A percentile compares a stretch with the other conserved stretches of the same genome.
Conservation (phyloP, 768 basidiomycete species). For the Plicaturopsis crispa region DNA sequence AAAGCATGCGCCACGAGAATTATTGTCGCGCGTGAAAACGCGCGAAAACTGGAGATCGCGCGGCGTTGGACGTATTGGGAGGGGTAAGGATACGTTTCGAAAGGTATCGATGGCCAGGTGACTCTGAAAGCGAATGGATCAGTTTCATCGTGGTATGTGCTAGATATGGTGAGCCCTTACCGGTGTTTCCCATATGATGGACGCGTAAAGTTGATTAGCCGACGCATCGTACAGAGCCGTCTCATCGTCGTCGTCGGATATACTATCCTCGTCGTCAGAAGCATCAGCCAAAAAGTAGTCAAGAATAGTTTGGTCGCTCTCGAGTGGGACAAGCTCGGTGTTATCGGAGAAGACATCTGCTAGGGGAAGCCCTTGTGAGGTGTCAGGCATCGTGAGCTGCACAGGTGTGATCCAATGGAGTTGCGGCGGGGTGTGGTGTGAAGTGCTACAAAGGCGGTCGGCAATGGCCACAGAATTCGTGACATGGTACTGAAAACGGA, state of each 20-base stretch:
- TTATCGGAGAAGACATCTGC: too few species aligned
- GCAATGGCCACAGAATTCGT: constrained; percentile 4
- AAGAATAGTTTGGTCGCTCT: too few species aligned
- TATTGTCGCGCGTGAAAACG: neutral
- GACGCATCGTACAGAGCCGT: neutral
- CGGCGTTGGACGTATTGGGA: neutral
- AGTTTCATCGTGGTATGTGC: neutral
- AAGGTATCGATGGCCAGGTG: too few species aligned
- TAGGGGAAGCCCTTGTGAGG: too few species aligned
- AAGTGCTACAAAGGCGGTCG: neutral
- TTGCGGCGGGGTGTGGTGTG: neutral
- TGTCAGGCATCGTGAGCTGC: neutral
- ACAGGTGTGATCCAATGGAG: constrained; percentile 4
- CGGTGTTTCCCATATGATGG: neutral
- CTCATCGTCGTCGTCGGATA: neutral
- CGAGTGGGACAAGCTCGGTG: too few species aligned
- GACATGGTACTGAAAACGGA: constrained; percentile 7
- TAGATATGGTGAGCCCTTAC: neutral
- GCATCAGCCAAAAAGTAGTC: constrained; percentile 4
- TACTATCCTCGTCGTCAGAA: constrained; percentile 1
- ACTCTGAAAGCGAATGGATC: neutral
- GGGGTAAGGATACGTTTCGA: too few species aligned
- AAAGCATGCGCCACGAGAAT: constrained; percentile 2
- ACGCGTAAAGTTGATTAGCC: neutral
- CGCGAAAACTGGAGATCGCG: neutral